Evolutionary conservation across 139 green algal species (phyloP).

Genomic region (Picochlorum sp.): DNA sequence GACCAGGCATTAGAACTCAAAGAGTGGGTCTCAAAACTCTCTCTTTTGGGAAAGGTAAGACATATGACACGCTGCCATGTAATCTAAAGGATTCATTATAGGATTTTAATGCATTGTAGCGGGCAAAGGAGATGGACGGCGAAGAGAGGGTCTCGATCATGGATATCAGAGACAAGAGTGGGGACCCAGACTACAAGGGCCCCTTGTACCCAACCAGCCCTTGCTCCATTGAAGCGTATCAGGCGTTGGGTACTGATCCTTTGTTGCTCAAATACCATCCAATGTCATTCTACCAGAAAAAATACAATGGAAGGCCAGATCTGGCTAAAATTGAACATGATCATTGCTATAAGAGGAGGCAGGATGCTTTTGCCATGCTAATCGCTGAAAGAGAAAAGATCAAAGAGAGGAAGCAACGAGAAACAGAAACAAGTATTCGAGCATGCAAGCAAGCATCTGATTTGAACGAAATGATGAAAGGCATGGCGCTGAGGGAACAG

Average conservation of each 20-base stretch:
- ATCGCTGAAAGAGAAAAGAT: slow-evolving; percentile 27
- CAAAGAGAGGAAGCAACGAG: background rate
- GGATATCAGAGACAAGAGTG: too few species aligned
- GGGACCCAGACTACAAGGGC: background rate
- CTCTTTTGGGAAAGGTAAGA: too few species aligned
- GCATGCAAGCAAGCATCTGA: background rate
- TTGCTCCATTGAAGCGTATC: slow-evolving; percentile 70
- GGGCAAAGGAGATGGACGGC: too few species aligned
- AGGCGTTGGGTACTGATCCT: slow-evolving; percentile 74
- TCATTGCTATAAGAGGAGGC: slow-evolving; percentile 50
- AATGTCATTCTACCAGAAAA: slow-evolving; percentile 42
- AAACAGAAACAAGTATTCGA: background rate
- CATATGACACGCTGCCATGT: too few species aligned
- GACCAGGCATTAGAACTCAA: too few species aligned
- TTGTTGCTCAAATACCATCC: slow-evolving; percentile 55
- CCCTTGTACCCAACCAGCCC: slow-evolving; percentile 48
- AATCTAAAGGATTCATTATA: too few species aligned
- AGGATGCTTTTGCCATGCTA: slow-evolving; percentile 56
- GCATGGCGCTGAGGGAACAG: background rate
- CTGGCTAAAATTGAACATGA: slow-evolving; percentile 58
- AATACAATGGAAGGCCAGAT: slow-evolving; percentile 30
- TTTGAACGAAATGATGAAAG: slow-evolving; percentile 25
- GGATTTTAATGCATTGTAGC: too few species aligned
- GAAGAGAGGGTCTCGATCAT: too few species aligned
- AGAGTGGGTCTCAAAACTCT: too few species aligned